These are phyloP conservation scores for Talaromyces sp. DNA, from an alignment of 2,329 filamentous ascomycete species.

Conservation along the genomic window DNA sequence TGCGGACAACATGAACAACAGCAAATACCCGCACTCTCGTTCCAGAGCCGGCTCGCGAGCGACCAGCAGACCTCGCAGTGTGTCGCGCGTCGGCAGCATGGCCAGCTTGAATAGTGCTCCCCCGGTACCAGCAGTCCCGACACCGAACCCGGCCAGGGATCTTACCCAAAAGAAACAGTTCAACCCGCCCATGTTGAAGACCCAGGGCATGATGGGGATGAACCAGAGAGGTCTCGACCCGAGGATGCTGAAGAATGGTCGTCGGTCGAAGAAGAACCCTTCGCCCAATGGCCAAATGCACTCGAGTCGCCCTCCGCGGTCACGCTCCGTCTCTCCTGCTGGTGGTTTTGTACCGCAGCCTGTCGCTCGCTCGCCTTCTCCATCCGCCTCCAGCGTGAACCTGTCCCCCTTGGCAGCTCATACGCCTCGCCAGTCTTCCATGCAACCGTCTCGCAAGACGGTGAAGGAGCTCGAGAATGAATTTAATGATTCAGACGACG, in stretches of 20 bases:
- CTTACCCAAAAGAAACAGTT: constrained; percentile 10
- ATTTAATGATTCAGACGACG: constrained; percentile 49
- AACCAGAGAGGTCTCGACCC: constrained; percentile 7
- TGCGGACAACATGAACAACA: constrained; percentile 1
- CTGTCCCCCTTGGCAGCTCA: constrained; percentile 25
- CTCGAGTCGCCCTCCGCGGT: constrained; percentile 5
- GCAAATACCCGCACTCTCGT: constrained; percentile 9
- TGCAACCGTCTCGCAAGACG: constrained; percentile 43
- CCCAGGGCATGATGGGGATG: not conserved
- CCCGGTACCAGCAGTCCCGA: not conserved
- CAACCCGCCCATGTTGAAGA: constrained; percentile 3
- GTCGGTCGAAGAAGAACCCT: constrained; percentile 5
- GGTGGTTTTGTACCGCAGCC: constrained; percentile 1
- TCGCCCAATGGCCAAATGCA: not conserved
- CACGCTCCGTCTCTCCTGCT: constrained; percentile 10
- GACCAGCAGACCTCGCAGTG: constrained; percentile 5
- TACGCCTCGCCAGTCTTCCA: constrained; percentile 19
- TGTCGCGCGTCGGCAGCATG: constrained; percentile 2
- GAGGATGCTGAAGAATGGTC: constrained; percentile 10
- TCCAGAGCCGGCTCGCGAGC: constrained; percentile 12
- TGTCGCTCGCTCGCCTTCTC: constrained; percentile 13
- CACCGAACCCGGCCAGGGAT: constrained; percentile 3
- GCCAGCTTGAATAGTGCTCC: not conserved
- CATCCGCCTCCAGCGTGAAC: constrained; percentile 20
- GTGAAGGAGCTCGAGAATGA: constrained; percentile 47